Percentiles rank a stretch among this genome's conserved stretches.
phyloP scores from a whole-genome alignment of 1,284 basidiomycete genomes.

The Apiotrichum gamsii region DNA sequence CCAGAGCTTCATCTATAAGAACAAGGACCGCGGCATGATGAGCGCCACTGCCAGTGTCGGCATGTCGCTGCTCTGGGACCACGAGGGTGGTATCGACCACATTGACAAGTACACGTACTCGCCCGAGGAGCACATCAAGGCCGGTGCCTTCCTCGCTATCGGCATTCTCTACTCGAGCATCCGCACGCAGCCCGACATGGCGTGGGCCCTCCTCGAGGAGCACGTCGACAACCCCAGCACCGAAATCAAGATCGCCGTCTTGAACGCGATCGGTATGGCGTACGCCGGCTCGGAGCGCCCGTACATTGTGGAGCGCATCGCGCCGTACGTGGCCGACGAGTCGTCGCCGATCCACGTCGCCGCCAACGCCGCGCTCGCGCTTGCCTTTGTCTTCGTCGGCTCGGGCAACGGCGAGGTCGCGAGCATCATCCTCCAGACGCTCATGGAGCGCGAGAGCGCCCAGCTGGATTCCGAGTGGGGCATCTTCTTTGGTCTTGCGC shows the following conservation, averaged over 20 bases:
- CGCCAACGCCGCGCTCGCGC: slow-evolving; percentile 74
- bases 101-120: slow-evolving; percentile 99
- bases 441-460: slow-evolving; percentile 74
- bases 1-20: slow-evolving; percentile 98
- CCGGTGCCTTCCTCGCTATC: slow-evolving; percentile 90
- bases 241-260: slow-evolving; percentile 76
- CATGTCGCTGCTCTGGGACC: slow-evolving; percentile 91
- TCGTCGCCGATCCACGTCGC: slow-evolving; percentile 80
- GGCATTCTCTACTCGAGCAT: slow-evolving; percentile 88
- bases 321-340: slow-evolving; percentile 79
- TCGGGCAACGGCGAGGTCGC: slow-evolving; percentile 92
- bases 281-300: slow-evolving; percentile 89
- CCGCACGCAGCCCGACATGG: slow-evolving; percentile 88
- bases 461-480: slow-evolving; percentile 88
- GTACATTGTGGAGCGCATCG: slow-evolving; percentile 69
- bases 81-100: slow-evolving; percentile 85
- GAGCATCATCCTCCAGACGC: slow-evolving; percentile 78
- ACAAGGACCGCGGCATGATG: slow-evolving; percentile 98
- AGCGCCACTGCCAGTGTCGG: slow-evolving; percentile 93
- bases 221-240: slow-evolving; percentile 84
- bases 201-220: slow-evolving; percentile 83
- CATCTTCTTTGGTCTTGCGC: slow-evolving; percentile 79
- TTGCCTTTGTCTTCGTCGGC: slow-evolving; percentile 94
- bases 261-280: slow-evolving; percentile 84
- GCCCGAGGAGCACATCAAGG: slow-evolving; percentile 94